Evolutionary conservation across 140 eudicot species (phyloP).

Genomic region (Cichorium intybus): DNA sequence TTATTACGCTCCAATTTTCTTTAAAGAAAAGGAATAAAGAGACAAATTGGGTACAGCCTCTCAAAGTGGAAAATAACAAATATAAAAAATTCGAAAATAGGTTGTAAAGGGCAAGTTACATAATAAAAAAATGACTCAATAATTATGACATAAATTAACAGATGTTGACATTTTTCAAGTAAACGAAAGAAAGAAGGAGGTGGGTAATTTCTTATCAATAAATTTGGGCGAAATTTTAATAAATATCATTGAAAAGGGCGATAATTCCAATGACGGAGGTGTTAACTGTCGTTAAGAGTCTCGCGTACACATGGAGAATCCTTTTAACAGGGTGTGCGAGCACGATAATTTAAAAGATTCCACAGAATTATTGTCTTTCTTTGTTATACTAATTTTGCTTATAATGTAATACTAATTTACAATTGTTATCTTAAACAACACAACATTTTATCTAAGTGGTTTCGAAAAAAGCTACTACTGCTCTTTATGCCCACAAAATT

Average conservation of each 20-base stretch:
- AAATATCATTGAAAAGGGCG: neutral
- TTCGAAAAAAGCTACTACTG: neutral
- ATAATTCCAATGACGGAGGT: conserved; percentile 10
- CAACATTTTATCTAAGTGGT: too few species aligned
- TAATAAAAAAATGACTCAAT: neutral
- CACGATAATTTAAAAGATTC: neutral
- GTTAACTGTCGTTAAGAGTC: neutral
- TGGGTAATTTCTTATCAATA: neutral
- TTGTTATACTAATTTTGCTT: neutral
- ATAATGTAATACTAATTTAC: neutral
- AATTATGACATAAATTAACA: neutral
- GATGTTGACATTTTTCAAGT: neutral
- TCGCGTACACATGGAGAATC: neutral
- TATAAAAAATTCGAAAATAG: neutral
- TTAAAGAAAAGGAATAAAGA: conserved; percentile 1
- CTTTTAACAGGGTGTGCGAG: neutral
- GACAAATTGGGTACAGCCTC: conserved; percentile 10
- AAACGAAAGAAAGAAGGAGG: neutral
- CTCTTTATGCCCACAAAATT: too few species aligned
- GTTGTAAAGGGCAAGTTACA: neutral
- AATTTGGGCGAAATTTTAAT: neutral
- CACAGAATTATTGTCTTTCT: conserved; percentile 1
- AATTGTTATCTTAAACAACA: too few species aligned
- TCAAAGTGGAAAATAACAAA: neutral
- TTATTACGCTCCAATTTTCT: neutral